These are phyloP conservation scores for Phaeophleospora eucalypticola DNA, from an alignment of 2,329 filamentous ascomycete species.

Conservation along the genomic window DNA sequence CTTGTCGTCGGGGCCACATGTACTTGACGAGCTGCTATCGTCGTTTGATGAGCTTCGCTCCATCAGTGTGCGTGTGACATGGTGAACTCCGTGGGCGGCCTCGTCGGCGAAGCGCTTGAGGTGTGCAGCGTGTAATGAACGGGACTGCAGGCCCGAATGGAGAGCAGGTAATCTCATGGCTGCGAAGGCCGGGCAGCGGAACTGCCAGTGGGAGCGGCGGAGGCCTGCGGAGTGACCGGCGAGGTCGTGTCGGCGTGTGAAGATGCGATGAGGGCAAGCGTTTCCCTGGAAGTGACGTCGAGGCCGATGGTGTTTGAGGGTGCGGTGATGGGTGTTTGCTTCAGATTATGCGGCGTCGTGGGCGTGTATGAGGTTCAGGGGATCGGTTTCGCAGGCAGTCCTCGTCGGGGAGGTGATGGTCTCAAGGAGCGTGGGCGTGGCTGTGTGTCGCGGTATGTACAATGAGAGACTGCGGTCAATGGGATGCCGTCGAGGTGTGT, in stretches of 20 bases:
- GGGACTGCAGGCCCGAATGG: background rate
- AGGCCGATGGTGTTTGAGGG: slow-evolving; percentile 1
- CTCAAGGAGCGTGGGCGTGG: slow-evolving; percentile 6
- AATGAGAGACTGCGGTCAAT: slow-evolving; percentile 24
- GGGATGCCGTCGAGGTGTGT: background rate
- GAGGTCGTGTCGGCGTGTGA: background rate
- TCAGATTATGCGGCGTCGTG: slow-evolving; percentile 9
- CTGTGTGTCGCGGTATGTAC: slow-evolving; percentile 16
- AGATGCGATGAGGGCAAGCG: background rate
- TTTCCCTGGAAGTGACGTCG: slow-evolving; percentile 3
- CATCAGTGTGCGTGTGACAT: slow-evolving; percentile 23
- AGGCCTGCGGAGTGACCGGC: background rate
- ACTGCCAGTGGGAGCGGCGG: slow-evolving; percentile 2
- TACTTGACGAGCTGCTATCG: slow-evolving; percentile 17
- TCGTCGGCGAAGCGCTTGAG: slow-evolving; percentile 20
- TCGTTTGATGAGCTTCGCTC: slow-evolving; percentile 14
- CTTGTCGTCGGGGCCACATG: slow-evolving; percentile 25
- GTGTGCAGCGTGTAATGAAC: slow-evolving; percentile 2
- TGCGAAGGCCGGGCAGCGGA: background rate
- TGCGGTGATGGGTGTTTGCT: slow-evolving; percentile 3
- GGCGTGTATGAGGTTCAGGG: slow-evolving; percentile 8
- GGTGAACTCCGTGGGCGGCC: slow-evolving; percentile 17
- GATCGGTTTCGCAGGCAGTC: slow-evolving; percentile 5
- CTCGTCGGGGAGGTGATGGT: slow-evolving; percentile 1
- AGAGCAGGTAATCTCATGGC: slow-evolving; percentile 8